Base-by-base conservation (phyloP, 2,329 filamentous ascomycete species). In the Colletotrichum sidae region DNA sequence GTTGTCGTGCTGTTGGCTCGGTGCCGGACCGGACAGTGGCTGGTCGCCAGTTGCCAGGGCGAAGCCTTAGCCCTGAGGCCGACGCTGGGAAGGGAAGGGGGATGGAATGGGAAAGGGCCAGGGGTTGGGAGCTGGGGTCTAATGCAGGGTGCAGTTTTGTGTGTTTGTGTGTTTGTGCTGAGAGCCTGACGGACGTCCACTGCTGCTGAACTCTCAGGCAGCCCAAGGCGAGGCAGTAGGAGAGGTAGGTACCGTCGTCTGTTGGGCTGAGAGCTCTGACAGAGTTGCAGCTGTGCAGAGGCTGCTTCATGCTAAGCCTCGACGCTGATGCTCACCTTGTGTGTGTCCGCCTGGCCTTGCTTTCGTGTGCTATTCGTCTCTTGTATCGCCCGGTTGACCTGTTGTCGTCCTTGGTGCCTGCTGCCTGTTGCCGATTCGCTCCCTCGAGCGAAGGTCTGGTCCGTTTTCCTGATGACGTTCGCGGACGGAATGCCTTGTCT, bases 11-110 rank as follows among this genome's bases (percentile, higher is more conserved):
- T 51, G 52, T 65, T 61, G 58, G 62, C 62, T 65, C 52, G 41
- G 58, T 65, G 58, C 62, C 58, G 58, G 62, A 35, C 58, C 52
- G 58, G 58, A n/a, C 56, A 54, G n/a, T n/a, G 35, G 41, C 55
- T 34, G 11, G 41, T 61, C 46, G 56, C n/a, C 47, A 45, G 39
- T 13, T 35, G 33, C 17, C 15, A 25, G 25, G 25, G 25, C 25
- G 25, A 25, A 25, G 25, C 9, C 38, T 6, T 9, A 52, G 47
- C 46, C 56, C 56, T 59, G 56, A 59, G 56, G 56, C 56, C 47
- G 38, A 44, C 33, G 55, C 25, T 52, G 34, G 45, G 38, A 25
- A 38, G 38, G 12, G 56, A 15, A 59, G 47, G 33, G 25, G 33
- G 25, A 52, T 10, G 39, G 12, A 13, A 41, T 10, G 39, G 39